Evolutionary conservation across 2,329 filamentous ascomycete species (phyloP).

Genomic region (Colletotrichum melonis): DNA sequence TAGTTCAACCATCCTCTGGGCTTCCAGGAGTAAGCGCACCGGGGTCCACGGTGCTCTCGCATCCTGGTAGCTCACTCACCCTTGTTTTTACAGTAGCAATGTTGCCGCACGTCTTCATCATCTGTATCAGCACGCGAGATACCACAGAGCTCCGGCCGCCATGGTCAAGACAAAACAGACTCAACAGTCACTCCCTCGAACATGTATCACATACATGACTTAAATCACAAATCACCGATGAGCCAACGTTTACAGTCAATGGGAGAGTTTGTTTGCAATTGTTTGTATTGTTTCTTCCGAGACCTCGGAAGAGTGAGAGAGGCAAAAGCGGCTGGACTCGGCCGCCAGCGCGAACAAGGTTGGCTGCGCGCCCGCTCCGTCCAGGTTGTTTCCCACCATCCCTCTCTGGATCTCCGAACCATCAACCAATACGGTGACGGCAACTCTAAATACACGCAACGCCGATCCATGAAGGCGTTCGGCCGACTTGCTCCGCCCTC

Average conservation of each 20-base stretch:
- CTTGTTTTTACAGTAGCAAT: too few species aligned
- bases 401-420: not conserved
- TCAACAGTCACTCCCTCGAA: not conserved
- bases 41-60: too few species aligned
- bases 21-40: too few species aligned
- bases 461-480: constrained; percentile 31
- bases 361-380: not conserved
- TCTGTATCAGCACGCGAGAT: too few species aligned
- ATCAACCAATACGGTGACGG: constrained; percentile 14
- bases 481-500: constrained; percentile 11
- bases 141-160: too few species aligned
- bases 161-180: too few species aligned
- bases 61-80: too few species aligned
- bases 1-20: too few species aligned
- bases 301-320: not conserved
- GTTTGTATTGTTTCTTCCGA: constrained; percentile 4
- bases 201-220: not conserved
- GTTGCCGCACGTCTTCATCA: too few species aligned
- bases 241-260: not conserved
- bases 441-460: constrained; percentile 33
- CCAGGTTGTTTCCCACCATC: constrained; percentile 8
- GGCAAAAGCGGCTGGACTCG: not conserved
- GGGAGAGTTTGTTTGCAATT: not conserved
- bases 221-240: not conserved
- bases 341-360: constrained; percentile 1